These are phyloP conservation scores for Pseudogymnoascus sp. DNA, from an alignment of 2,329 filamentous ascomycete genomes.

Conservation along the genomic window DNA sequence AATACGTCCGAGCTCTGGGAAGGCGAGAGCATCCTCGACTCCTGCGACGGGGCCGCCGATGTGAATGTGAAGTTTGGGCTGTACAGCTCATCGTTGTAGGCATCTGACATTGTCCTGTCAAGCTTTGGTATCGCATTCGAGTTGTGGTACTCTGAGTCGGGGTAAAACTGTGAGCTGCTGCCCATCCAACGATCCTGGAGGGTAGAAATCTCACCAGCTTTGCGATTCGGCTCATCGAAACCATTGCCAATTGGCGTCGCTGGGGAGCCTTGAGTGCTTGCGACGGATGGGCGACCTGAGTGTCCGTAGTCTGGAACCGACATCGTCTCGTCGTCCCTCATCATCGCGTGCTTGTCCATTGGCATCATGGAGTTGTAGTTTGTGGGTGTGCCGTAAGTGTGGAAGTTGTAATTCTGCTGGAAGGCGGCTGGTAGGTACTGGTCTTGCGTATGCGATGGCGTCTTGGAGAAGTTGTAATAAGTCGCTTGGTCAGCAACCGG, in stretches of 20 bases:
- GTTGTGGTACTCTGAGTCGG: slow-evolving; percentile 43
- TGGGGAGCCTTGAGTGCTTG: slow-evolving; percentile 56
- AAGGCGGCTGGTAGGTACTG: slow-evolving; percentile 30
- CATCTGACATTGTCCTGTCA: slow-evolving; percentile 77
- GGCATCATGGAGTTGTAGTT: slow-evolving; percentile 20
- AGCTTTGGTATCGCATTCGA: slow-evolving; percentile 62
- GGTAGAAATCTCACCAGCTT: slow-evolving; percentile 44
- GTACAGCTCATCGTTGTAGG: slow-evolving; percentile 79
- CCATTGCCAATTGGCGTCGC: slow-evolving; percentile 48
- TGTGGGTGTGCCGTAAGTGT: slow-evolving; percentile 33
- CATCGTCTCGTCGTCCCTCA: slow-evolving; percentile 25
- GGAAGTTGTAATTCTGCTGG: slow-evolving; percentile 35
- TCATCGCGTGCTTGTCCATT: slow-evolving; percentile 18
- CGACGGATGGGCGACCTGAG: slow-evolving; percentile 39
- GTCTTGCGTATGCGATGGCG: slow-evolving; percentile 28
- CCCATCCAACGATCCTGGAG: slow-evolving; percentile 42
- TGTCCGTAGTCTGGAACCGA: slow-evolving; percentile 25
- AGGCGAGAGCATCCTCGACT: slow-evolving; percentile 32
- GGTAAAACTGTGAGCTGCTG: slow-evolving; percentile 58
- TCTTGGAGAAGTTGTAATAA: slow-evolving; percentile 25
- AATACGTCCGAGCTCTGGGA: slow-evolving; percentile 56
- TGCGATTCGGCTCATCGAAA: slow-evolving; percentile 39
- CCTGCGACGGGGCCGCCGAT: slow-evolving; percentile 45
- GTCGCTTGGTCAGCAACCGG: slow-evolving; percentile 33
- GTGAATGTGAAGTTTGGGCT: slow-evolving; percentile 60